A percentile compares a stretch with the other conserved stretches of the same genome.
Evolutionary conservation across 1,284 basidiomycete genomes (phyloP).

Genomic region (Pseudozyma hubeiensis): DNA sequence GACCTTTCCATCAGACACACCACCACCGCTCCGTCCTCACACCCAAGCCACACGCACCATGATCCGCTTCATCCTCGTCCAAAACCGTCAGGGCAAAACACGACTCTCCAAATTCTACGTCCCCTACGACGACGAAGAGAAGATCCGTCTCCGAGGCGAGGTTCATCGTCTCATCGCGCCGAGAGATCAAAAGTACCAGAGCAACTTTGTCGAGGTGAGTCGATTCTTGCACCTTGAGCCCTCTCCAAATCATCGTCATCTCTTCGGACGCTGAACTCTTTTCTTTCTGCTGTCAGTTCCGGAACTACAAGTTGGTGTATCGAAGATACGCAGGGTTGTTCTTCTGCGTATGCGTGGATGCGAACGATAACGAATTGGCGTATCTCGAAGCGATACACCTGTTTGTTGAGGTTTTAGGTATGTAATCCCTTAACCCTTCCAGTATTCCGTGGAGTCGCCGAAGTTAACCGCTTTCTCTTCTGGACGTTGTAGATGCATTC

Average conservation of each 20-base stretch:
- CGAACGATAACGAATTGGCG: conserved; percentile 96
- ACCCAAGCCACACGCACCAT: conserved; percentile 70
- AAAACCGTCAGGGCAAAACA: conserved; percentile 98
- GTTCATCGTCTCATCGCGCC: conserved; percentile 95
- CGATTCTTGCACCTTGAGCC: background rate
- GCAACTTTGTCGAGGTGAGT: conserved; percentile 95
- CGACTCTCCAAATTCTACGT: conserved; percentile 97
- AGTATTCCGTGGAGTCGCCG: too few species aligned
- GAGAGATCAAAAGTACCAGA: conserved; percentile 98
- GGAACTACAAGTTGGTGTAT: conserved; percentile 65
- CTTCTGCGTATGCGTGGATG: conserved; percentile 96
- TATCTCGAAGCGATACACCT: conserved; percentile 97
- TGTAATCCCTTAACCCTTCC: conserved; percentile 55
- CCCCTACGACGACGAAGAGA: conserved; percentile 72
- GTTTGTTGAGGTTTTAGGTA: conserved; percentile 97
- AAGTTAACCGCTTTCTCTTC: too few species aligned
- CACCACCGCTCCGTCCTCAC: background rate
- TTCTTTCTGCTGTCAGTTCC: conserved; percentile 32
- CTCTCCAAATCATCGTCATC: too few species aligned
- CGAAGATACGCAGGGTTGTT: conserved; percentile 76
- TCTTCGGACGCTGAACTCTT: background rate
- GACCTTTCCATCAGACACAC: too few species aligned
- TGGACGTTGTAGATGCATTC: conserved; percentile 82
- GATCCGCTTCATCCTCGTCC: conserved; percentile 92
- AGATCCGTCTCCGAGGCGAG: conserved; percentile 92